A percentile compares a stretch with the other conserved stretches of the same genome.
phyloP scores from a whole-genome alignment of 2,329 filamentous ascomycete species.

The Lecanosticta acicola region DNA sequence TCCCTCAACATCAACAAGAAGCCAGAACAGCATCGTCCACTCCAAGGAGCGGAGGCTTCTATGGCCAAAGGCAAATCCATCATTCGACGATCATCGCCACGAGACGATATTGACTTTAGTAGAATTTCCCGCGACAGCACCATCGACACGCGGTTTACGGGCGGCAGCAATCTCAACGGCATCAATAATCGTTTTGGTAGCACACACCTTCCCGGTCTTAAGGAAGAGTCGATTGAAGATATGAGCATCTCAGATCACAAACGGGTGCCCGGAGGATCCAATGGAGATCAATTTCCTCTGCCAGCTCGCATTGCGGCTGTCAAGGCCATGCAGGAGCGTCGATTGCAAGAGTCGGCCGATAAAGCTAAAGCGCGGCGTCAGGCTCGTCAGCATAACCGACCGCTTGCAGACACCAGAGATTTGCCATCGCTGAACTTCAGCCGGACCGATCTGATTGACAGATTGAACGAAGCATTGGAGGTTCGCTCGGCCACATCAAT shows the following conservation, averaged over 20 bases:
- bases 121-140: constrained; percentile 22
- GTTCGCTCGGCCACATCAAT: constrained; percentile 36
- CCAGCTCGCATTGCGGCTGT: constrained; percentile 32
- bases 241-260: constrained; percentile 34
- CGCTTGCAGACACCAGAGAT: constrained; percentile 35
- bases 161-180: constrained; percentile 14
- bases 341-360: constrained; percentile 29
- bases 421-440: constrained; percentile 47
- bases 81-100: constrained; percentile 25
- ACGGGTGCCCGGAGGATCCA: constrained; percentile 9
- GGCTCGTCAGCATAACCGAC: constrained; percentile 27
- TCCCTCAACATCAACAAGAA: constrained; percentile 32
- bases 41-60: constrained; percentile 14
- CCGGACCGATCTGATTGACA: constrained; percentile 41
- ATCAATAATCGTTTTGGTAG: constrained; percentile 27
- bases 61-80: constrained; percentile 24
- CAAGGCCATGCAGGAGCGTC: constrained; percentile 34
- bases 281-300: constrained; percentile 25
- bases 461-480: constrained; percentile 41
- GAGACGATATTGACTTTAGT: constrained; percentile 20
- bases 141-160: constrained; percentile 23
- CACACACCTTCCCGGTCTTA: constrained; percentile 40
- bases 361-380: constrained; percentile 27
- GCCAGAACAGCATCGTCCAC: constrained; percentile 18
- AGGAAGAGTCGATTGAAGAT: constrained; percentile 46